These are phyloP conservation scores for Tolypocladium amazonense DNA, from an alignment of 2,329 filamentous ascomycete species.

Conservation along the genomic window DNA sequence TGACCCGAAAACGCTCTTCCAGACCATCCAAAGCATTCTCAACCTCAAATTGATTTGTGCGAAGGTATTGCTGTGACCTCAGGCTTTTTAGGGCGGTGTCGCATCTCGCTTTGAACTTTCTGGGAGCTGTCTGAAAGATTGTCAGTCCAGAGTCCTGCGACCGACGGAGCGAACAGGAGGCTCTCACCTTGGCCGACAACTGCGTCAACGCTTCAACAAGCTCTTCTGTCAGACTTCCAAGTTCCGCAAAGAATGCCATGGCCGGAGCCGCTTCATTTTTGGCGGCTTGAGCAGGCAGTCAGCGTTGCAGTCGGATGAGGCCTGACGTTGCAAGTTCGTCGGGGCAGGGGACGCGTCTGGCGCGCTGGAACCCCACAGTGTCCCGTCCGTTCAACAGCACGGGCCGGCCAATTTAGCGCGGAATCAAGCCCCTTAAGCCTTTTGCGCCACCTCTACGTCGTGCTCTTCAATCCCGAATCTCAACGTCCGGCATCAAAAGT, in stretches of 20 bases:
- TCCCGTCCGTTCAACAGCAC: neutral
- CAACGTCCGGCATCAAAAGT: neutral
- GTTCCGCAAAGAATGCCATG: slow-evolving; percentile 62
- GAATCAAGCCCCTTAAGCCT: neutral
- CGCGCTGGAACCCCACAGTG: neutral
- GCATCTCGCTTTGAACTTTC: slow-evolving; percentile 31
- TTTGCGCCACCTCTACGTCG: neutral
- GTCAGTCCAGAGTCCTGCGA: slow-evolving; percentile 3
- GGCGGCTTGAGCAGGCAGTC: neutral
- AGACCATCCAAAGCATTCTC: slow-evolving; percentile 55
- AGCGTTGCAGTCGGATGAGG: neutral
- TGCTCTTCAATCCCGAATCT: neutral
- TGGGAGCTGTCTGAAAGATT: slow-evolving; percentile 12
- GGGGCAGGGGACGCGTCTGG: neutral
- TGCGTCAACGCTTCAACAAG: slow-evolving; percentile 55
- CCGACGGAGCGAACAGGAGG: neutral
- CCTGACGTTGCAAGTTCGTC: neutral
- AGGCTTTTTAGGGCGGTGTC: slow-evolving; percentile 41
- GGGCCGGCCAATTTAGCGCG: neutral
- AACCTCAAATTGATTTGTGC: slow-evolving; percentile 70
- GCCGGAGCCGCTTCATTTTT: neutral
- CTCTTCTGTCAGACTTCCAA: slow-evolving; percentile 57
- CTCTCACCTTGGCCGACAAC: slow-evolving; percentile 39
- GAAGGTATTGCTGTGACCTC: slow-evolving; percentile 44
- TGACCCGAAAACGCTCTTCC: slow-evolving; percentile 76